phyloP scores from a whole-genome alignment of 257 asterid species.

The Henckelia pumila region DNA sequence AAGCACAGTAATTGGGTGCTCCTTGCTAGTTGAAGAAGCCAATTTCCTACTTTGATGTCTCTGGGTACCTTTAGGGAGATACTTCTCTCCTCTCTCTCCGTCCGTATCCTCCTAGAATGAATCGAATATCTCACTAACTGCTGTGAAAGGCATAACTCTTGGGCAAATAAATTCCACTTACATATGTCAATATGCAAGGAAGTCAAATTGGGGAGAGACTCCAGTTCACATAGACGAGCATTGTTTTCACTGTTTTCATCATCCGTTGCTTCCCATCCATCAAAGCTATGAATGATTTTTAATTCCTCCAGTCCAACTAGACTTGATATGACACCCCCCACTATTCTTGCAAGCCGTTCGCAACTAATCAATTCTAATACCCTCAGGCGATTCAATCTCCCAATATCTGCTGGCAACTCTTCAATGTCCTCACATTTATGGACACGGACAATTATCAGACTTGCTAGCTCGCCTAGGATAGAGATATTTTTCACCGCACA shows the following conservation, averaged over 20 bases:
- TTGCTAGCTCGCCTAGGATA: background rate
- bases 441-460: slow-evolving; percentile 4
- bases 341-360: no score
- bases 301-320: no score
- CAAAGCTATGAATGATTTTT: background rate
- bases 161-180: no score
- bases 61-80: background rate
- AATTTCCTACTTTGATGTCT: background rate
- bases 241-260: background rate
- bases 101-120: no score
- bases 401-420: no score
- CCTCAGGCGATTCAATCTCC: no score
- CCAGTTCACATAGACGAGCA: background rate
- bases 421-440: no score
- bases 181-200: no score
- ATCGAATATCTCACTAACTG: background rate
- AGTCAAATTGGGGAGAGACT: background rate
- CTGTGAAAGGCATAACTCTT: background rate
- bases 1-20: no score
- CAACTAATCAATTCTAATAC: no score
- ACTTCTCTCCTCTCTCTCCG: no score
- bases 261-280: background rate
- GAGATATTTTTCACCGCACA: background rate
- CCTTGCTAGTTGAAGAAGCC: background rate
- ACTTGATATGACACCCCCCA: no score